Conservation (phyloP, 805 yeast genomes). For the Saturnispora ahearnii region DNA sequence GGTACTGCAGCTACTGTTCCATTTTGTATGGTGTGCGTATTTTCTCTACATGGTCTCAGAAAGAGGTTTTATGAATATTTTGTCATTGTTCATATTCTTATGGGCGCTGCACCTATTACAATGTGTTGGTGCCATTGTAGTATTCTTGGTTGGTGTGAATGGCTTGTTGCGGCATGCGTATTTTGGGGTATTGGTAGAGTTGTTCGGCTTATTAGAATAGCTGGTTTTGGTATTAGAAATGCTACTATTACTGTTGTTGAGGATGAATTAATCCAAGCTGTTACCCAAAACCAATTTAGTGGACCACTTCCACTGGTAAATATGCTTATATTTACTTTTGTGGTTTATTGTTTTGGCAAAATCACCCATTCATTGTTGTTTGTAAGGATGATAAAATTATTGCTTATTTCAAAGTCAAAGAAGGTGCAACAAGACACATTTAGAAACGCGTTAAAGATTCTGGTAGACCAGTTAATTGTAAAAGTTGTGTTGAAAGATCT, state of each 20-base stretch:
- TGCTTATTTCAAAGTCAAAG: slow-evolving; percentile 39
- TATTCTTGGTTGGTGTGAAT: slow-evolving; percentile 28
- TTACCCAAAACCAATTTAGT: slow-evolving; percentile 41
- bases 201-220: slow-evolving; percentile 30
- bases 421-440: slow-evolving; percentile 43
- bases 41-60: slow-evolving; percentile 45
- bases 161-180: slow-evolving; percentile 31
- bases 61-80: slow-evolving; percentile 50
- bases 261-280: slow-evolving; percentile 34
- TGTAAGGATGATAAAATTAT: slow-evolving; percentile 30
- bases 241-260: slow-evolving; percentile 17
- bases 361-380: slow-evolving; percentile 61
- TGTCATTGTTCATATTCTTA: slow-evolving; percentile 44
- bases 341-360: slow-evolving; percentile 50
- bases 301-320: slow-evolving; percentile 47
- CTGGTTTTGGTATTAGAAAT: slow-evolving; percentile 18
- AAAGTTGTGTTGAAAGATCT: slow-evolving; percentile 54
- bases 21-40: slow-evolving; percentile 37
- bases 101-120: slow-evolving; percentile 45
- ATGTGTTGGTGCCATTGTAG: slow-evolving; percentile 52
- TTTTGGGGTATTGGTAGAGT: slow-evolving; percentile 48
- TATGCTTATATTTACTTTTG: slow-evolving; percentile 50
- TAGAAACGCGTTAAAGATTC: slow-evolving; percentile 23
- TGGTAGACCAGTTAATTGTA: slow-evolving; percentile 9
- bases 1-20: slow-evolving; percentile 36